Evolutionary conservation across 1,139 yeast genomes (phyloP), one percentile per base, ranked within the genome.

Genomic region (Hansenula sp.): DNA sequence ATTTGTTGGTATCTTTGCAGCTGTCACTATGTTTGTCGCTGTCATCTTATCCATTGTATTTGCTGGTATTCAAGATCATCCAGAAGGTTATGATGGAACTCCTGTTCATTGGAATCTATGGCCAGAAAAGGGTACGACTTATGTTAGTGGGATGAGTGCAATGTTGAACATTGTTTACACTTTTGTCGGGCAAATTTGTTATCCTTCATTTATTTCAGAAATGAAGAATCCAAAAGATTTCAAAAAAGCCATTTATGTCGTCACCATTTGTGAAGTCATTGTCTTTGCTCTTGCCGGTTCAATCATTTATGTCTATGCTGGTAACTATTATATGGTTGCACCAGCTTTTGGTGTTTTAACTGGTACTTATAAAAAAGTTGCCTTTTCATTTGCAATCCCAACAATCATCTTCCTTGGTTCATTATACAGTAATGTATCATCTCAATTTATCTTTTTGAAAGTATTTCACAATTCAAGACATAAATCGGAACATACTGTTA

Each of bases 121-220:
- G 76, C 80, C 83, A 1, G 67, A 49, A 16, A 48, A 66, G 45
- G 82, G 79, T 4, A 76, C 81, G 19, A 67, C 74, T 7, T 79
- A 68, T 49, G 81, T 77, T n/a, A 57, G 62, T 27, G 83, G 70
- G 5, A 77, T 78, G 82, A 62, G 71, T 36, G 84, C 84, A 0
- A 68, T 74, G 49, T 66, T 79, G 53, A 79, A 79, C 60, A 79
- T 79, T 50, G 77, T 77, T 29, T 79, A 77, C 60, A 77, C 84
- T 1, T 78, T 79, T 61, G 84, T 78, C 29, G 85, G 84, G 4
- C 84, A 79, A 60, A 74, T 79, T 56, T 76, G 81, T 3, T 77
- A 77, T 51, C 84, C 84, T 1, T 76, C 81, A 15, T 78, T 79
- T 58, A 79, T 79, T 48, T 67, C 78, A 17, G 82, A 79, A 55